Percentiles rank a stretch among this genome's conserved stretches.
Conservation (phyloP, 2,329 filamentous ascomycete species). For the Exophiala mesophila region DNA sequence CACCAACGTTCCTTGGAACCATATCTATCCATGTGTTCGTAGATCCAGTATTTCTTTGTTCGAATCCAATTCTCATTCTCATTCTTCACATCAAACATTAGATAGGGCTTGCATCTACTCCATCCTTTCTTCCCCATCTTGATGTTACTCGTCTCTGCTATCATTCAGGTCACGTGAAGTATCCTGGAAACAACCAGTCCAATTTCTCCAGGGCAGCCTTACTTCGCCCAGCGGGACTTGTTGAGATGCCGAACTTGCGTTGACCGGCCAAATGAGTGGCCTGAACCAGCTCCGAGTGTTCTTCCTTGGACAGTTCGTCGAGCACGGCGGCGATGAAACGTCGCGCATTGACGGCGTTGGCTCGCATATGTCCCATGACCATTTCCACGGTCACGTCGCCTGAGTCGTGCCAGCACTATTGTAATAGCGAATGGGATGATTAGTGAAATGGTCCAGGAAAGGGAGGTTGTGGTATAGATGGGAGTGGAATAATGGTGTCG, state of each 20-base stretch:
- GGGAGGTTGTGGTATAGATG: no score
- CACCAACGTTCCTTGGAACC: no score
- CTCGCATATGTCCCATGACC: slow-evolving; percentile 95
- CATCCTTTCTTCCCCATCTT: no score
- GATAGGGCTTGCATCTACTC: no score
- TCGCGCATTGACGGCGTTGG: slow-evolving; percentile 83
- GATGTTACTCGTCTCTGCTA: no score
- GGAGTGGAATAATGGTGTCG: no score
- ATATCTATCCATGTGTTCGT: no score
- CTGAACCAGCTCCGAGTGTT: slow-evolving; percentile 67
- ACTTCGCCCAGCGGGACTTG: slow-evolving; percentile 68
- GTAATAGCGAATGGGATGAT: no score
- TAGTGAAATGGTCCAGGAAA: no score
- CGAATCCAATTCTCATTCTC: no score
- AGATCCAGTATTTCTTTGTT: no score
- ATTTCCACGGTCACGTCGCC: slow-evolving; percentile 90
- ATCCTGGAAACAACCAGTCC: slow-evolving; percentile 75
- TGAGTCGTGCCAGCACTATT: slow-evolving; percentile 74
- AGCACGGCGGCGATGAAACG: slow-evolving; percentile 80
- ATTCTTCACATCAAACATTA: no score
- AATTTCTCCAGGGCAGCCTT: slow-evolving; percentile 73
- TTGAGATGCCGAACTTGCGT: slow-evolving; percentile 78
- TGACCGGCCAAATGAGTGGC: slow-evolving; percentile 77
- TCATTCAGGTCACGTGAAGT: slow-evolving; percentile 19
- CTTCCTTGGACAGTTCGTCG: slow-evolving; percentile 73